Evolutionary conservation across 2,329 filamentous ascomycete species (phyloP).

Genomic region (Xylaria sp.): DNA sequence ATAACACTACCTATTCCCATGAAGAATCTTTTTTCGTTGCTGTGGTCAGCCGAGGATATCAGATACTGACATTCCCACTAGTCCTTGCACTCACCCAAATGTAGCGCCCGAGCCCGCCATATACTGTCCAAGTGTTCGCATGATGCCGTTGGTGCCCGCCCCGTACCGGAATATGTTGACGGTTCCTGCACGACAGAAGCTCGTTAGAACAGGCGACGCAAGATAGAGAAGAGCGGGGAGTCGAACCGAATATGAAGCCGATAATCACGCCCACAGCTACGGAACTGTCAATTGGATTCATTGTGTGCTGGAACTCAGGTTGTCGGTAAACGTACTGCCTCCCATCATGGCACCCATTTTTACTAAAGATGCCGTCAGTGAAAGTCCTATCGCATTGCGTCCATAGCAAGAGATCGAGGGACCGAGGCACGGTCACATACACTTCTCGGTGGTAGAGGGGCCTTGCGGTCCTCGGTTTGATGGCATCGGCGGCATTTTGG

Average conservation of each 20-base stretch:
- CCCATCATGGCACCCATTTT: constrained; percentile 99
- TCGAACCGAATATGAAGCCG: constrained; percentile 92
- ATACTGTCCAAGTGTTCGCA: constrained; percentile 94
- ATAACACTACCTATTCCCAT: constrained; percentile 99
- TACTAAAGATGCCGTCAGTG: constrained; percentile 64
- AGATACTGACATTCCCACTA: neutral
- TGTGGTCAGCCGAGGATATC: constrained; percentile 34
- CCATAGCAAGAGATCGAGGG: neutral
- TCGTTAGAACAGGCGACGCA: constrained; percentile 22
- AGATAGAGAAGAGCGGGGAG: neutral
- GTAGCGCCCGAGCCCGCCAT: constrained; percentile 96
- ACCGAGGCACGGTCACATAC: constrained; percentile 54
- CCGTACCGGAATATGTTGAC: constrained; percentile 97
- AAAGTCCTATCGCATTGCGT: constrained; percentile 22
- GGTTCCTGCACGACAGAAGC: constrained; percentile 67
- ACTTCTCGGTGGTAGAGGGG: constrained; percentile 76
- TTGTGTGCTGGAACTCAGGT: neutral
- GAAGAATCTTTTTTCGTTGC: constrained; percentile 75
- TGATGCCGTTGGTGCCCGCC: constrained; percentile 90
- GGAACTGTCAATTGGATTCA: constrained; percentile 27
- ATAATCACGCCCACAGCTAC: constrained; percentile 94
- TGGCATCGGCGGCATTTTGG: constrained; percentile 65
- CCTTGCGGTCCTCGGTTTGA: constrained; percentile 62
- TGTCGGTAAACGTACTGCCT: constrained; percentile 76
- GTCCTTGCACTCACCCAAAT: constrained; percentile 77